These are phyloP conservation scores for Aspergillus leporis DNA, from an alignment of 495 filamentous ascomycete genomes.

Conservation along the genomic window DNA sequence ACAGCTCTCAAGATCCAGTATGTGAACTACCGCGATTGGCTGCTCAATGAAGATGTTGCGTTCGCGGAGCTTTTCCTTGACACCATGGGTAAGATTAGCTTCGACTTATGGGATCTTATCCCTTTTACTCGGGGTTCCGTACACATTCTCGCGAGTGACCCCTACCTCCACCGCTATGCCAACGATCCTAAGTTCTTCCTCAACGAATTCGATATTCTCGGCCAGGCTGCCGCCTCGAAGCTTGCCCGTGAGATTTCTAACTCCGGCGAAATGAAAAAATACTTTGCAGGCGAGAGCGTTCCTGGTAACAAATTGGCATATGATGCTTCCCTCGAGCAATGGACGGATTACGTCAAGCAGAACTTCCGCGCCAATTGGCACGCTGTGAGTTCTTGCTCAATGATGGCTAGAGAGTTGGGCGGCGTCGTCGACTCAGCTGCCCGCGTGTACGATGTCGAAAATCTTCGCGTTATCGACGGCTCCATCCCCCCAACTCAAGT, in stretches of 20 bases:
- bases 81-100: constrained; percentile 33
- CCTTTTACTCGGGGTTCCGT: constrained; percentile 56
- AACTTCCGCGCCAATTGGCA: constrained; percentile 45
- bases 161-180: constrained; percentile 43
- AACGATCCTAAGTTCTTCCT: constrained; percentile 51
- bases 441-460: constrained; percentile 44
- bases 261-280: constrained; percentile 27
- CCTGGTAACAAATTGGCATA: constrained; percentile 37
- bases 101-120: constrained; percentile 43
- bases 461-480: constrained; percentile 49
- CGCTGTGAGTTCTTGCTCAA: constrained; percentile 47
- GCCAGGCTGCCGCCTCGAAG: constrained; percentile 51
- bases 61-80: constrained; percentile 32
- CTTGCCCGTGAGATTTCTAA: constrained; percentile 43
- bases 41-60: constrained; percentile 27
- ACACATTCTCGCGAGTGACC: constrained; percentile 43
- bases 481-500: constrained; percentile 41
- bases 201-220: constrained; percentile 46
- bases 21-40: constrained; percentile 31
- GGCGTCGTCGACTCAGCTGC: constrained; percentile 49
- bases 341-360: constrained; percentile 29
- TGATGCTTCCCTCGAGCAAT: constrained; percentile 47
- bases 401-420: constrained; percentile 47
- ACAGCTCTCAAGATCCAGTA: constrained; percentile 30
- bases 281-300: constrained; percentile 39